phyloP scores from a whole-genome alignment of 2,329 filamentous ascomycete species.

The Diaporthe aspalathi region DNA sequence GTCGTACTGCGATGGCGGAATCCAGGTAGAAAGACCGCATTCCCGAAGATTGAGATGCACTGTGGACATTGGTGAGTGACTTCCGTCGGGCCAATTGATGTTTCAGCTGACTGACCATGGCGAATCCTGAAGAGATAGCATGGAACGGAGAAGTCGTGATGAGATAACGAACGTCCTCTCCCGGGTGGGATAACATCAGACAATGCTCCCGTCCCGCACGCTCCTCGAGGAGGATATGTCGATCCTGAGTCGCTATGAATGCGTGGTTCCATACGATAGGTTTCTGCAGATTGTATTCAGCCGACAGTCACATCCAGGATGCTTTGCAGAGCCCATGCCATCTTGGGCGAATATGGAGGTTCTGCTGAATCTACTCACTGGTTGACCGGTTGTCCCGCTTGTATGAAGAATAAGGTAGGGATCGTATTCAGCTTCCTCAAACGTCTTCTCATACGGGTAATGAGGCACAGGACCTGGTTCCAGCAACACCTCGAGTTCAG shows the following conservation, averaged over 20 bases:
- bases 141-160: slow-evolving; percentile 41
- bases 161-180: slow-evolving; percentile 39
- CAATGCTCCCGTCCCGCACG: slow-evolving; percentile 38
- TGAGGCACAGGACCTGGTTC: slow-evolving; percentile 30
- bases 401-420: slow-evolving; percentile 42
- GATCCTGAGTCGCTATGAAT: slow-evolving; percentile 32
- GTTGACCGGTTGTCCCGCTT: slow-evolving; percentile 42
- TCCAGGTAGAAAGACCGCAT: slow-evolving; percentile 39
- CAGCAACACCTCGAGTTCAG: slow-evolving; percentile 40
- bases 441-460: slow-evolving; percentile 43
- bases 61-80: neutral
- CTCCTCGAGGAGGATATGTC: slow-evolving; percentile 37
- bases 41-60: slow-evolving; percentile 39
- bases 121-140: slow-evolving; percentile 37
- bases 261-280: slow-evolving; percentile 39
- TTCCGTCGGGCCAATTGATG: neutral
- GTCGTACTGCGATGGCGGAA: slow-evolving; percentile 40
- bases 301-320: neutral
- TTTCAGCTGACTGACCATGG: slow-evolving; percentile 30
- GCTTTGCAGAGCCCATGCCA: neutral
- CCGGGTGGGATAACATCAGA: slow-evolving; percentile 31
- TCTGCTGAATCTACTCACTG: slow-evolving; percentile 34
- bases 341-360: neutral
- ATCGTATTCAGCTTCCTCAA: slow-evolving; percentile 39
- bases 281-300: slow-evolving; percentile 30